These are phyloP conservation scores for Penicillium manginii DNA, from an alignment of 495 filamentous ascomycete species.

Conservation along the genomic window DNA sequence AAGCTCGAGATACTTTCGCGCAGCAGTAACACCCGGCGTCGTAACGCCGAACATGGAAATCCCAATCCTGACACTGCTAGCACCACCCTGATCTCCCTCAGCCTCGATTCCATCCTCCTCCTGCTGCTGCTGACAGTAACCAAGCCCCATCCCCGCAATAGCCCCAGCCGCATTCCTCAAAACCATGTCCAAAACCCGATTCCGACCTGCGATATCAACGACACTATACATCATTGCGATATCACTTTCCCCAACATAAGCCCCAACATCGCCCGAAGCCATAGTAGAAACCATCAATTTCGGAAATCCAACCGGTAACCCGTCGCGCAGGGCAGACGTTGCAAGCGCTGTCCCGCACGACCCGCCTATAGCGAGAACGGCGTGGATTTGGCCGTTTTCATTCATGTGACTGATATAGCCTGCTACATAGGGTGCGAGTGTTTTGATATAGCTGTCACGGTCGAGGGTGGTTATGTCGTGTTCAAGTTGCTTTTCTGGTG, in stretches of 20 bases:
- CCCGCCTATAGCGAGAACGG: conserved; percentile 59
- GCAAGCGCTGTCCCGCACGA: conserved; percentile 61
- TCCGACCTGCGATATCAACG: conserved; percentile 70
- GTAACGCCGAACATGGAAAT: conserved; percentile 80
- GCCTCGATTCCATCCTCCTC: background rate
- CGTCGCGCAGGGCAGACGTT: conserved; percentile 59
- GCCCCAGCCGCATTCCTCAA: conserved; percentile 64
- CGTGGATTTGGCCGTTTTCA: conserved; percentile 48
- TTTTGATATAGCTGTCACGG: conserved; percentile 53
- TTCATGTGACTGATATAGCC: conserved; percentile 38
- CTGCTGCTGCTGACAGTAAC: background rate
- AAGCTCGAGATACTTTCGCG: conserved; percentile 47
- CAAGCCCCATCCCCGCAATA: conserved; percentile 56
- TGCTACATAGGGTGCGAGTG: conserved; percentile 49
- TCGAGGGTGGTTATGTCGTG: conserved; percentile 30
- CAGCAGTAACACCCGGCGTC: conserved; percentile 59
- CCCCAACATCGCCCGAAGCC: conserved; percentile 61
- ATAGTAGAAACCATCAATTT: conserved; percentile 74
- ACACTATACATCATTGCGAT: conserved; percentile 71
- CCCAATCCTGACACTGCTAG: conserved; percentile 50
- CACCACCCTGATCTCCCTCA: background rate
- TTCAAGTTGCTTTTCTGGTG: background rate
- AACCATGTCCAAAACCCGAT: conserved; percentile 57
- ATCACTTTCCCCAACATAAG: conserved; percentile 65
- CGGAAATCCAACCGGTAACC: conserved; percentile 63